Percentiles rank a stretch among this genome's conserved stretches.
Evolutionary conservation across 306 rosid genomes (phyloP).

Genomic region (Cucurbita argyrosperma): DNA sequence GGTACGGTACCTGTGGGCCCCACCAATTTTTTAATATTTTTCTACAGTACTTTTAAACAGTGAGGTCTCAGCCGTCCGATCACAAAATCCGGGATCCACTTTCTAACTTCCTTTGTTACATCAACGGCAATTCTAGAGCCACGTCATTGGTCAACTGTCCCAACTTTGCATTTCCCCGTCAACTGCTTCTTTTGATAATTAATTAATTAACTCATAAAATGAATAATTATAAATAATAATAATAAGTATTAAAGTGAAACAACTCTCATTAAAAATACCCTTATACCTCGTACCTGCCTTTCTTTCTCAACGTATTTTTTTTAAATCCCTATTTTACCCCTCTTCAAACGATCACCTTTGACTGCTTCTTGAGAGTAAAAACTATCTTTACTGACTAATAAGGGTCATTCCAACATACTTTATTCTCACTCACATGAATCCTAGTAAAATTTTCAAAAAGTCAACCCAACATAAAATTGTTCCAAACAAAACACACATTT

Average conservation of each 20-base stretch:
- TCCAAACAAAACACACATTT: too few species aligned
- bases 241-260: background rate
- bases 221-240: background rate
- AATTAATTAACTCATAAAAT: background rate
- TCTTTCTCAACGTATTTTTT: background rate
- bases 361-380: too few species aligned
- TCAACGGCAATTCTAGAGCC: background rate
- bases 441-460: too few species aligned
- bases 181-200: background rate
- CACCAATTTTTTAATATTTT: background rate
- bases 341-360: too few species aligned
- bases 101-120: background rate
- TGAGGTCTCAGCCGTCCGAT: slow-evolving; percentile 4
- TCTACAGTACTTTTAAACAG: background rate
- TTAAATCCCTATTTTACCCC: background rate
- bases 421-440: too few species aligned
- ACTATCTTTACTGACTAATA: too few species aligned
- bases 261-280: background rate
- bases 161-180: background rate
- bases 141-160: background rate
- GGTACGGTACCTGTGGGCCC: slow-evolving; percentile 14
- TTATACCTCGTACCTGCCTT: background rate
- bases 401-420: too few species aligned
- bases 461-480: too few species aligned
- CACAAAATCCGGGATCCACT: background rate